Evolutionary conservation across 331 rosid genomes (phyloP).

Genomic region (Ulmus americana): DNA sequence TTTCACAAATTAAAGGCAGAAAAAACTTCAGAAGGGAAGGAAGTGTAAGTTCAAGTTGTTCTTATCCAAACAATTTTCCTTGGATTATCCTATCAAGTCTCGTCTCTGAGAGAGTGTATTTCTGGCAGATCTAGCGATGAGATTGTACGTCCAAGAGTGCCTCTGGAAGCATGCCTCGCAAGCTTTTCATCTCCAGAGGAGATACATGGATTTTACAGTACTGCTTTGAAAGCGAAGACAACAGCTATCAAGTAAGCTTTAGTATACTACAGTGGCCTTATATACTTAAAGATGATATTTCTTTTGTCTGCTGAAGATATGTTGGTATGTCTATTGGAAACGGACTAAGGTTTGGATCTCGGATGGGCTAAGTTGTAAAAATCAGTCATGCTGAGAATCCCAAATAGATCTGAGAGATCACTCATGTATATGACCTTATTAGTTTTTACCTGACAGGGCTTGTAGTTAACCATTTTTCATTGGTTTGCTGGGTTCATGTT

Average conservation of each 20-base stretch:
- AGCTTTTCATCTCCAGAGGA: slow-evolving; percentile 85
- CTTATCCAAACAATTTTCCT: slow-evolving; percentile 10
- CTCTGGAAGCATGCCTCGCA: slow-evolving; percentile 85
- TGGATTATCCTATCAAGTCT: slow-evolving; percentile 4
- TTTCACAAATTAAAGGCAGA: slow-evolving; percentile 68
- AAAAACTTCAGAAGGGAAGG: slow-evolving; percentile 72
- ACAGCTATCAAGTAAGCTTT: slow-evolving; percentile 76
- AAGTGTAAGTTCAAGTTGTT: slow-evolving; percentile 57
- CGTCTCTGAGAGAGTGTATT: slow-evolving; percentile 31
- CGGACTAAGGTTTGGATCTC: not conserved
- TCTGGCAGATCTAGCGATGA: slow-evolving; percentile 54
- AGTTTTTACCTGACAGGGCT: not conserved
- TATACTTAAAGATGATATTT: not conserved
- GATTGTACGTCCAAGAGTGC: slow-evolving; percentile 94
- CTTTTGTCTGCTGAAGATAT: not conserved
- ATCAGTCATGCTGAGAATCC: not conserved
- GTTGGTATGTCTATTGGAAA: not conserved
- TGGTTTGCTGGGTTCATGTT: not conserved
- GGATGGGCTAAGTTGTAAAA: not conserved
- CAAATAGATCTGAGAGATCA: not conserved
- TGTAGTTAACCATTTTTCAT: not conserved
- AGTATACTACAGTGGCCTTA: slow-evolving; percentile 11
- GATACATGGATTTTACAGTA: slow-evolving; percentile 87
- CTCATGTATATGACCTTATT: not conserved
- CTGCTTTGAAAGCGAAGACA: slow-evolving; percentile 76